Percentiles rank a stretch among this genome's conserved stretches.
Conservation (phyloP, 306 rosid species). For the Cucumis melo region DNA sequence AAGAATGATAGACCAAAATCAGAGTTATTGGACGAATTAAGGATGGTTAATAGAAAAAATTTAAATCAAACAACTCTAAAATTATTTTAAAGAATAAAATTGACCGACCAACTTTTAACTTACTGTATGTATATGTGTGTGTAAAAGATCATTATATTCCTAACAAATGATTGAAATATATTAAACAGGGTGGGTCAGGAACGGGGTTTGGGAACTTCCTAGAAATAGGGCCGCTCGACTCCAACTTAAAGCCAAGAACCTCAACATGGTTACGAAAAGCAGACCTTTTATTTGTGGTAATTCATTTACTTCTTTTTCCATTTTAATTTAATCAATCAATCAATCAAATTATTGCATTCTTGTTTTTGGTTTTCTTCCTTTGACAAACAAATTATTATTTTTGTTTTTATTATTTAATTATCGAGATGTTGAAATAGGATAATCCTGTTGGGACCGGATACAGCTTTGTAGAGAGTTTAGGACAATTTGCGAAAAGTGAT, state of each 20-base stretch:
- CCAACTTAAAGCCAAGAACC: not conserved
- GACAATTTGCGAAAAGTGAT: conserved; percentile 52
- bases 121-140: too few species aligned
- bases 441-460: conserved; percentile 91
- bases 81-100: too few species aligned
- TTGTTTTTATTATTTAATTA: not conserved
- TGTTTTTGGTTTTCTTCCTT: not conserved
- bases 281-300: conserved; percentile 7
- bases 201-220: conserved; percentile 1
- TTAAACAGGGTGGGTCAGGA: not conserved
- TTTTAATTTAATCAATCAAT: not conserved
- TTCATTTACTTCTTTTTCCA: not conserved
- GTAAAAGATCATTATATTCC: too few species aligned
- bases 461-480: conserved; percentile 58
- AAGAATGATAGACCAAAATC: too few species aligned
- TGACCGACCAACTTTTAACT: too few species aligned
- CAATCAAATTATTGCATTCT: not conserved
- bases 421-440: conserved; percentile 27
- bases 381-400: too few species aligned
- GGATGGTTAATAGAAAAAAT: too few species aligned
- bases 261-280: conserved; percentile 7
- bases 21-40: too few species aligned
- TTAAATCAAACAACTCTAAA: too few species aligned
- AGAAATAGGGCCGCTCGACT: conserved; percentile 1
- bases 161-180: not conserved